phyloP scores from a whole-genome alignment of 306 rosid genomes.

The Dicorynia guianensis region DNA sequence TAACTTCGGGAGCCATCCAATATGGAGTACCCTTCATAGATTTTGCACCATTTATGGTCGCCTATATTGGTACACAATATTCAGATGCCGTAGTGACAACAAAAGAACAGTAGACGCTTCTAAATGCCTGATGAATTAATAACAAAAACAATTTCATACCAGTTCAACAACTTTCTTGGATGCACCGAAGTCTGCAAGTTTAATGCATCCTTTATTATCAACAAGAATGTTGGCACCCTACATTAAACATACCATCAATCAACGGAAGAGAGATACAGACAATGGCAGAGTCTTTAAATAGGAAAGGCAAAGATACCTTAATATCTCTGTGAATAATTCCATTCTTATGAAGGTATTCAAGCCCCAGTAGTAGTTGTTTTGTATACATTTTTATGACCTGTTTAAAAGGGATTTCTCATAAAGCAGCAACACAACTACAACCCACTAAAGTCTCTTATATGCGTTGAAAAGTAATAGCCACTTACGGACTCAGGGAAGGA shows the following conservation, averaged over 20 bases:
- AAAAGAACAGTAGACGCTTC: conserved; percentile 33
- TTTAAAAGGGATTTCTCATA: conserved; percentile 9
- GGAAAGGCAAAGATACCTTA: conserved; percentile 58
- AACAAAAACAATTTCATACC: conserved; percentile 52
- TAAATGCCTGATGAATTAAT: conserved; percentile 31
- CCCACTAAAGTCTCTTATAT: background rate
- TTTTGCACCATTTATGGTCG: conserved; percentile 88
- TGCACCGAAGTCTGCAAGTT: conserved; percentile 98
- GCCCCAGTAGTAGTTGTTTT: conserved; percentile 83
- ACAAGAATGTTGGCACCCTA: conserved; percentile 98
- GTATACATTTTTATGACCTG: conserved; percentile 92
- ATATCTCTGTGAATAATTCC: conserved; percentile 95
- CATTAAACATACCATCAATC: conserved; percentile 39
- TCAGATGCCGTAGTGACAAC: conserved; percentile 16
- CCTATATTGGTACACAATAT: conserved; percentile 58
- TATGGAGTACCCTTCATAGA: conserved; percentile 98
- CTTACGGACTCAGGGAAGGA: conserved; percentile 94
- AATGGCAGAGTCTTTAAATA: conserved; percentile 11
- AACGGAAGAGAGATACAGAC: conserved; percentile 12
- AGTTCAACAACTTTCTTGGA: conserved; percentile 95
- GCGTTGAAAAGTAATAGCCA: conserved; percentile 36
- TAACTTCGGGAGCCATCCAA: conserved; percentile 99
- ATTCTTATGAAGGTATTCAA: conserved; percentile 86
- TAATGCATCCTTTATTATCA: conserved; percentile 94
- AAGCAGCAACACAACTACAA: conserved; percentile 15